Percentiles rank a stretch among this genome's conserved stretches.
phyloP scores from a whole-genome alignment of 2,329 filamentous ascomycete genomes.

The Cladosporium cucumerinum region DNA sequence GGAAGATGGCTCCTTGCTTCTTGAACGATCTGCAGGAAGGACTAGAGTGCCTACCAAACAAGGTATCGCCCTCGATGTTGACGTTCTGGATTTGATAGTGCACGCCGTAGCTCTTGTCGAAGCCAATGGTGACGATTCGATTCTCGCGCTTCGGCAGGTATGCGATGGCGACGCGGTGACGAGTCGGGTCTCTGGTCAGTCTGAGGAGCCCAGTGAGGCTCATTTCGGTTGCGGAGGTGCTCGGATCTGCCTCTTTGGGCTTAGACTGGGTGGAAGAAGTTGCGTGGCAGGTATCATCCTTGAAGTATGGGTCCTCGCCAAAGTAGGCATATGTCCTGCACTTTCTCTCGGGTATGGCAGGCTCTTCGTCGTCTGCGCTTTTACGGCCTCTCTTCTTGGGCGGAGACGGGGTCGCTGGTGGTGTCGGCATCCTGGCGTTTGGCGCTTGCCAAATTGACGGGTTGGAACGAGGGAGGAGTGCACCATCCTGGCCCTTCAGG shows the following conservation, averaged over 20 bases:
- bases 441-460: background rate
- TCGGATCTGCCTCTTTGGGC: background rate
- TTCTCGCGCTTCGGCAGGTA: background rate
- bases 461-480: background rate
- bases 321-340: background rate
- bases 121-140: background rate
- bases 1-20: background rate
- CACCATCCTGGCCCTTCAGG: background rate
- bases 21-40: background rate
- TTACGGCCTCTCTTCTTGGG: background rate
- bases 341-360: background rate
- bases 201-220: background rate
- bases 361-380: background rate
- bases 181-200: background rate
- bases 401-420: background rate
- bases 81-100: background rate
- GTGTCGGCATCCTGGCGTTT: background rate
- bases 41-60: background rate
- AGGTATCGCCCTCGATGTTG: background rate
- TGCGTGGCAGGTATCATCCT: background rate
- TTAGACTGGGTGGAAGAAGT: background rate
- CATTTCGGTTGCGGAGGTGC: background rate
- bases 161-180: background rate
- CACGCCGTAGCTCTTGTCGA: background rate
- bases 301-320: background rate